Conservation (phyloP, 768 basidiomycete genomes). For the Suillus brevipes region DNA sequence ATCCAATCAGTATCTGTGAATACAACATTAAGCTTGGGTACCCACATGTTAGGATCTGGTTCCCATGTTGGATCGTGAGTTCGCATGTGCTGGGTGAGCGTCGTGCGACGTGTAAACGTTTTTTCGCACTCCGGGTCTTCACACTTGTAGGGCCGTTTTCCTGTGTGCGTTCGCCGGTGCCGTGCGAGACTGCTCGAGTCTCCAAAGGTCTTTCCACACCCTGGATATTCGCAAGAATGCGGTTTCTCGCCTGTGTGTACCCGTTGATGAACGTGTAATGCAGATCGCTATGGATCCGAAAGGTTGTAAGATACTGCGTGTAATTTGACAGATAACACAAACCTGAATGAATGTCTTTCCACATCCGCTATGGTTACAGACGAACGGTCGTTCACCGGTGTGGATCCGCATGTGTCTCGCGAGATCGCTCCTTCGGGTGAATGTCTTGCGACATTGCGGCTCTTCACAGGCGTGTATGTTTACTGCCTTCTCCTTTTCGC, state of each 20-base stretch:
- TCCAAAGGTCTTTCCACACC: constrained; percentile 84
- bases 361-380: constrained; percentile 69
- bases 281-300: constrained; percentile 63
- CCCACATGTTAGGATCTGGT: constrained; percentile 80
- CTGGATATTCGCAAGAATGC: constrained; percentile 87
- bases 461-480: constrained; percentile 67
- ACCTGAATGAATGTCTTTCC: constrained; percentile 95
- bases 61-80: constrained; percentile 86
- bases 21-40: constrained; percentile 16
- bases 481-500: constrained; percentile 46
- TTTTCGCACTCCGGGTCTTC: constrained; percentile 82
- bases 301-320: constrained; percentile 14
- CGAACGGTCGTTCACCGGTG: constrained; percentile 85
- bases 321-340: constrained; percentile 16
- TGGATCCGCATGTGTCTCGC: constrained; percentile 87
- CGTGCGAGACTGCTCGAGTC: constrained; percentile 91
- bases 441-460: constrained; percentile 75
- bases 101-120: constrained; percentile 85
- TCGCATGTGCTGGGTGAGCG: constrained; percentile 83
- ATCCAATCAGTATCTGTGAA: constrained; percentile 22
- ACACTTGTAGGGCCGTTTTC: constrained; percentile 84
- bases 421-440: constrained; percentile 82
- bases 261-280: constrained; percentile 83
- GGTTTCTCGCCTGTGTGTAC: constrained; percentile 95
- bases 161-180: constrained; percentile 87